These are phyloP conservation scores for Albugo candida DNA, from an alignment of 352 stramenopile species.

Conservation along the genomic window DNA sequence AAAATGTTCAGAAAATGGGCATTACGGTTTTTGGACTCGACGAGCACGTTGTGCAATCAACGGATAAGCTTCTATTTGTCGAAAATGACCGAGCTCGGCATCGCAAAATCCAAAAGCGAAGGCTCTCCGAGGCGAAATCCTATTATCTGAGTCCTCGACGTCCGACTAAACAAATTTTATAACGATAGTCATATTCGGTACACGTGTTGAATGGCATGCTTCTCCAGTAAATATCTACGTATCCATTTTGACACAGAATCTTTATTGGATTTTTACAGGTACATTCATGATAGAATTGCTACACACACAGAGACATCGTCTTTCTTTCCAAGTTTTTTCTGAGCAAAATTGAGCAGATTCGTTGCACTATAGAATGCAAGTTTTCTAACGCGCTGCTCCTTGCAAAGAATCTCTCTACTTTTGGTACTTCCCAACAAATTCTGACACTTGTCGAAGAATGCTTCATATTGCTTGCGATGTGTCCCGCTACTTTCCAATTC, in stretches of 20 bases:
- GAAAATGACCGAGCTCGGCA: no score
- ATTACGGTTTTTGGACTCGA: conserved; percentile 60
- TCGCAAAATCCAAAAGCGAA: no score
- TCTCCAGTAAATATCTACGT: no score
- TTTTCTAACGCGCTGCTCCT: conserved; percentile 70
- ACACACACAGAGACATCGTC: conserved; percentile 76
- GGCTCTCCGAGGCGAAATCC: no score
- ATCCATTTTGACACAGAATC: no score
- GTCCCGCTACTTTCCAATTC: conserved; percentile 50
- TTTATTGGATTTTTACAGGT: not conserved
- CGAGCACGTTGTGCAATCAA: not conserved
- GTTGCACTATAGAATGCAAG: conserved; percentile 78
- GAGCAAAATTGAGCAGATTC: conserved; percentile 71
- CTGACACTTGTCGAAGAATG: conserved; percentile 50
- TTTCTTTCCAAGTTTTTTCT: conserved; percentile 76
- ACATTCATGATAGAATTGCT: conserved; percentile 42
- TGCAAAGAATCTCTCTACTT: conserved; percentile 38
- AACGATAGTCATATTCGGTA: no score
- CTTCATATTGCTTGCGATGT: conserved; percentile 38
- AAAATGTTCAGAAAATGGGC: conserved; percentile 32
- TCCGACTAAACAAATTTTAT: no score
- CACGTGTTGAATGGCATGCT: no score
- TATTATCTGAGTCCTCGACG: no score
- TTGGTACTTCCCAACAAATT: conserved; percentile 45
- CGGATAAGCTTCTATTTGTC: not conserved